Evolutionary conservation across 2,329 filamentous ascomycete genomes (phyloP), one percentile per base, ranked within the genome.

Genomic region (Aspergillus sp.): DNA sequence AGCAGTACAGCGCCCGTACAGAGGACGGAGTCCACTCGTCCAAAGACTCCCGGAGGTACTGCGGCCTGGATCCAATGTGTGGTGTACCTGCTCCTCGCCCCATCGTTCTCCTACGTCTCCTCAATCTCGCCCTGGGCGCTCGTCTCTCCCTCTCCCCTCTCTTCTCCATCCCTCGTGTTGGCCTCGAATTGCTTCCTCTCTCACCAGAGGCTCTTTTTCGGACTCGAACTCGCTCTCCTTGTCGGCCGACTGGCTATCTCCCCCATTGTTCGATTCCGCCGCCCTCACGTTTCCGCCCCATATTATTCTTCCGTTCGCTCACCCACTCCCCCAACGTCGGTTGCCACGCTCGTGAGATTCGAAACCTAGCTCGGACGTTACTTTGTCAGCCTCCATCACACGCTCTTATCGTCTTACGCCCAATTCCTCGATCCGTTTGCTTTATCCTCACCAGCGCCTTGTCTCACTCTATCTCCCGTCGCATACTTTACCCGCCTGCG

Each of bases 221-320:
- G n/a, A 15, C 49, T 23, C 31, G 51, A 50, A 59, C 46, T 59
- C 52, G 28, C 53, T 43, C 41, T 34, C 22, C 45, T 52, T 23
- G 34, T 57, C 54, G 46, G 61, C 57, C 54, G 54, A 49, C 41
- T 64, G 31, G 49, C 54, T 51, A 60, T 55, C 62, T 60, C 46
- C 47, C 52, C 54, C 47, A 46, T 59, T 38, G 50, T 49, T 62
- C 63, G 63, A 64, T 64, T 69, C 65, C 65, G 56, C 64, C 60
- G 38, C 54, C 54, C 62, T 59, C 62, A 66, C 63, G 59, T 62
- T 67, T 66, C 61, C 58, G 64, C 62, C 48, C 64, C 64, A 64
- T 65, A 61, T 61, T 57, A 17, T 64, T 50, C 28, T 59, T 54
- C 50, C 30, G 43, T 59, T 63, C 61, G 52, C 61, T 62, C 63